These are phyloP conservation scores for Immersiella caudata DNA, from an alignment of 495 filamentous ascomycete genomes.

Conservation along the genomic window DNA sequence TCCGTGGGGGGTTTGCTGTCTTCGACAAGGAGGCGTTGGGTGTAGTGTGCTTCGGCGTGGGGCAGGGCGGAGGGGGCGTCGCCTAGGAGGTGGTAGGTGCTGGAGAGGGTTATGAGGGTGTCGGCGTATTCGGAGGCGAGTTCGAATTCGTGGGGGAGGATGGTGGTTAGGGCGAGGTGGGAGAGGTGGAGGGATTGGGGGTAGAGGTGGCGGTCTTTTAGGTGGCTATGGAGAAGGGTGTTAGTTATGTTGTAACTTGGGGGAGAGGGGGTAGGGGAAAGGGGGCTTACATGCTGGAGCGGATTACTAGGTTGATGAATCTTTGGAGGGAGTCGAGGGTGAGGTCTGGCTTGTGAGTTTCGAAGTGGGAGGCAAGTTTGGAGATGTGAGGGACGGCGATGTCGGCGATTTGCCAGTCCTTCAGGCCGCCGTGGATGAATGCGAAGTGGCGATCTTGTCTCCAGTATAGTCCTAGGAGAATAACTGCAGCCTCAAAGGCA, in stretches of 20 bases:
- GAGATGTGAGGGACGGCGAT: conserved; percentile 4
- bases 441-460: background rate
- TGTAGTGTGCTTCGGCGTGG: background rate
- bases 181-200: background rate
- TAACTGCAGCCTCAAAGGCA: background rate
- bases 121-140: background rate
- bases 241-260: background rate
- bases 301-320: conserved; percentile 4
- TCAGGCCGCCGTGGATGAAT: background rate
- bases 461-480: background rate
- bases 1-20: background rate
- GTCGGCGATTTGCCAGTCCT: conserved; percentile 3
- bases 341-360: background rate
- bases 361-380: background rate
- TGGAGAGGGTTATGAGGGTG: conserved; percentile 12
- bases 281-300: background rate
- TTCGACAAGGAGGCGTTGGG: background rate
- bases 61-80: background rate
- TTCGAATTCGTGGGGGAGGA: background rate
- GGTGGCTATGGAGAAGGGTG: conserved; percentile 1
- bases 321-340: background rate
- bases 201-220: conserved; percentile 3
- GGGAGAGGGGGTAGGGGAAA: background rate
- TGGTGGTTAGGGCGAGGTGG: background rate
- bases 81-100: conserved; percentile 4